A percentile compares a stretch with the other conserved stretches of the same genome.
phyloP scores from a whole-genome alignment of 2,329 filamentous ascomycete genomes.

The Aspergillus sp. region DNA sequence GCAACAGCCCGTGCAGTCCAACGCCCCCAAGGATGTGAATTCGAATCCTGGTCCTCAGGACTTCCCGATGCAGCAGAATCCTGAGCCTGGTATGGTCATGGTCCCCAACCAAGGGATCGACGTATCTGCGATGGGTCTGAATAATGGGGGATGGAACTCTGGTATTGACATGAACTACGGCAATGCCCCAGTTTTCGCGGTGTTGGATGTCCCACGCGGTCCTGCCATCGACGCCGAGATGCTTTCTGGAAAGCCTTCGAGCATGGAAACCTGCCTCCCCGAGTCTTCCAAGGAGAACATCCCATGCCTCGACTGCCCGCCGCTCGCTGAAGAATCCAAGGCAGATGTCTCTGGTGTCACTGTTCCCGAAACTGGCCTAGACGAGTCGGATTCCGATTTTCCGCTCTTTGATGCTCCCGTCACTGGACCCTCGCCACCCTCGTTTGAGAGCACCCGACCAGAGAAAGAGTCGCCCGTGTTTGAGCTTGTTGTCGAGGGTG shows the following conservation, averaged over 20 bases:
- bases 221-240: conserved; percentile 51
- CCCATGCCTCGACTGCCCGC: conserved; percentile 38
- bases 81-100: conserved; percentile 65
- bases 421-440: conserved; percentile 19
- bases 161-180: conserved; percentile 37
- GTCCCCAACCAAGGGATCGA: conserved; percentile 72
- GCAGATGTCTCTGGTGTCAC: conserved; percentile 13
- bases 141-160: conserved; percentile 35
- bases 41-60: conserved; percentile 47
- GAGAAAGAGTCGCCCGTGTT: conserved; percentile 59
- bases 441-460: conserved; percentile 45
- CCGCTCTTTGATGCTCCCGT: conserved; percentile 42
- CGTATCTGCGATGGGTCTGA: conserved; percentile 59
- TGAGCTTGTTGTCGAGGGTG: conserved; percentile 51
- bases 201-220: conserved; percentile 59
- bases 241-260: conserved; percentile 62
- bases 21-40: conserved; percentile 58
- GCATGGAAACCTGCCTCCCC: conserved; percentile 34
- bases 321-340: conserved; percentile 9
- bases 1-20: conserved; percentile 35
- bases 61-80: conserved; percentile 52
- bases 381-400: conserved; percentile 43
- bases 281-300: conserved; percentile 43
- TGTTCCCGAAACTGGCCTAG: conserved; percentile 42
- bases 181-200: conserved; percentile 50